phyloP scores from a whole-genome alignment of 768 basidiomycete genomes.

The Pholiota microspora region DNA sequence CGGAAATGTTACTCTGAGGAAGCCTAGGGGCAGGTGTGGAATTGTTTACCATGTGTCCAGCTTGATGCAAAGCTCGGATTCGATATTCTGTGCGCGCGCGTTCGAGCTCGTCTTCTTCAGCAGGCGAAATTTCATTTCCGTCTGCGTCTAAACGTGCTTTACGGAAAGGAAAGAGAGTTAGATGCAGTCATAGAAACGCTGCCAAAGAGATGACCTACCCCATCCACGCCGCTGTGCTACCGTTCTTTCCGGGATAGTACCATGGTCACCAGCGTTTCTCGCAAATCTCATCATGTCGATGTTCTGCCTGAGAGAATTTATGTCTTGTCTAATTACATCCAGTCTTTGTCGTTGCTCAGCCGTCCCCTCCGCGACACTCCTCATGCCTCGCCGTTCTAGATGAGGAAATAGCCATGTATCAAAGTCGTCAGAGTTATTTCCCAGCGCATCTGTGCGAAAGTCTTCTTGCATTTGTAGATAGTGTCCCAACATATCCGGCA shows the following conservation, averaged over 20 bases:
- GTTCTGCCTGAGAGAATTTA: neutral
- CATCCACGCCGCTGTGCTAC: slow-evolving; percentile 36
- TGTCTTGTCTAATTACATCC: slow-evolving; percentile 12
- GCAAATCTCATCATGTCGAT: neutral
- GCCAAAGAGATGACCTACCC: slow-evolving; percentile 33
- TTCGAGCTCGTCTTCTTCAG: slow-evolving; percentile 62
- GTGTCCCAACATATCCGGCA: neutral
- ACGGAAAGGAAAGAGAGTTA: slow-evolving; percentile 3
- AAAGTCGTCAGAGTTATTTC: slow-evolving; percentile 36
- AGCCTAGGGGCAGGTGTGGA: neutral
- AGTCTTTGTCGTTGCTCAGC: slow-evolving; percentile 8
- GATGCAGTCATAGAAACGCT: neutral
- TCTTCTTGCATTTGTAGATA: neutral
- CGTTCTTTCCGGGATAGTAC: neutral
- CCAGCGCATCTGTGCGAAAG: slow-evolving; percentile 29
- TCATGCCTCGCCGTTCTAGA: neutral
- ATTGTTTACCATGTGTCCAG: slow-evolving; percentile 14
- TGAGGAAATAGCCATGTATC: slow-evolving; percentile 30
- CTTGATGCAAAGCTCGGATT: slow-evolving; percentile 29
- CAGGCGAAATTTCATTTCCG: slow-evolving; percentile 62
- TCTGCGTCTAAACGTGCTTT: slow-evolving; percentile 51
- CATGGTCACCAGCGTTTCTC: neutral
- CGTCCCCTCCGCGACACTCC: neutral
- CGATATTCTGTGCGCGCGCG: slow-evolving; percentile 49
- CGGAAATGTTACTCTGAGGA: slow-evolving; percentile 13